Base-by-base conservation (phyloP, 1,284 basidiomycete species). In the Pholiota adiposa region DNA sequence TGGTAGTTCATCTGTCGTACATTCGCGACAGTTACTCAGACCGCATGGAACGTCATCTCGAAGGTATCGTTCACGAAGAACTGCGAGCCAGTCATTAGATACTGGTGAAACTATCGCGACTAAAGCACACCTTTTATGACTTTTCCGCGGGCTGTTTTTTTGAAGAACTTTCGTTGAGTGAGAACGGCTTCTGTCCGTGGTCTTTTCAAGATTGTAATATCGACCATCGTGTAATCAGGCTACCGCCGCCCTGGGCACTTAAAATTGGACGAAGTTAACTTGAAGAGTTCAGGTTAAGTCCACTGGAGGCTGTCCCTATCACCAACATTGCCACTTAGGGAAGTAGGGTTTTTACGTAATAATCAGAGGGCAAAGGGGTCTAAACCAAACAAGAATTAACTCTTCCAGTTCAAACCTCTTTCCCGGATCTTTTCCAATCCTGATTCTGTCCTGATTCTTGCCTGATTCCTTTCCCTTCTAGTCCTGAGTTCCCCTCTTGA, bases 31-130 rank as follows among this genome's bases (percentile, higher is more conserved):
- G 40, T 78, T 79, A 51, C 85, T 78, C 27, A 94, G 87, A 1
- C 96, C 96, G 72, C 97, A 99, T n/a, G 86, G 84, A 34, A 98
- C 91, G 71, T 98, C 96, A 67, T 95, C 90, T 40, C 97, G 85
- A 3, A 98, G 86, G 75, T 99, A 99, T 63, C 96, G 82, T 76
- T 99, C 97, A 41, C 96, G 85, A n/a, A 98, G 80, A 58, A 98
- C 96, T 86, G 54, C 11, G 4, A 66, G 18, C 12, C 19, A 23
- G 31, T 9, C 14, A 1, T 7, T 16, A 38, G 16, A 54, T 5
- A 14, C 25, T 23, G 50, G 44, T 41, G 29, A n/a, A 34, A 21
- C 9, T 9, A 4, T 40, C n/a, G n/a, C 18, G 18, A n/a, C 8
- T 31, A 31, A 36, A 1, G 51, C 64, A 18, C 21, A 93, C 94